These are phyloP conservation scores for Hawksworthiomyces lignivorus DNA, from an alignment of 2,329 filamentous ascomycete genomes.

Conservation along the genomic window DNA sequence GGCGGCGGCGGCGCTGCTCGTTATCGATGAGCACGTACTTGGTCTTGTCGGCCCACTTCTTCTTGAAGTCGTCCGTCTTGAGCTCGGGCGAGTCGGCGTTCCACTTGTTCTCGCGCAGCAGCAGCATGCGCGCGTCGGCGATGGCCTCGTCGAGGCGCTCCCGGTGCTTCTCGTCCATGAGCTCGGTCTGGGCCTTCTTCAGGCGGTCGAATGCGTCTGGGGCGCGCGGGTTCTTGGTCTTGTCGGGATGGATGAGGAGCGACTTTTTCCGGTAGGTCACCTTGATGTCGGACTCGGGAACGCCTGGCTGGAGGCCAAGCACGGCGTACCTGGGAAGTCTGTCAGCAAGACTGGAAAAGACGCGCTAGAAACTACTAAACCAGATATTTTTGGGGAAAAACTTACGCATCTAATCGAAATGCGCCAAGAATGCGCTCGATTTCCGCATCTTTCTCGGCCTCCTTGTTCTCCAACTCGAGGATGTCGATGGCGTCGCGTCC, in stretches of 20 bases:
- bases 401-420: slow-evolving; percentile 63
- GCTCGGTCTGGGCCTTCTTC: slow-evolving; percentile 84
- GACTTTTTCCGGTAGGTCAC: slow-evolving; percentile 91
- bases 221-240: slow-evolving; percentile 82
- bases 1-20: slow-evolving; percentile 73
- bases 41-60: slow-evolving; percentile 84
- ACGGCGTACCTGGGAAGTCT: slow-evolving; percentile 65
- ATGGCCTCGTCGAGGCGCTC: slow-evolving; percentile 86
- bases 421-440: slow-evolving; percentile 90
- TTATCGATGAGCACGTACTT: slow-evolving; percentile 87
- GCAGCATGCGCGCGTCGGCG: slow-evolving; percentile 86
- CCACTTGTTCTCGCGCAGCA: slow-evolving; percentile 92
- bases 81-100: slow-evolving; percentile 82
- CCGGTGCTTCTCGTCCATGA: slow-evolving; percentile 92
- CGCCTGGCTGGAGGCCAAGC: slow-evolving; percentile 88
- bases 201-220: slow-evolving; percentile 95
- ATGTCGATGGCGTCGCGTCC: slow-evolving; percentile 62
- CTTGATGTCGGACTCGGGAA: slow-evolving; percentile 95
- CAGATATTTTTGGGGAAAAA: too few relatives aligned
- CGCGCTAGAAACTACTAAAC: not conserved
- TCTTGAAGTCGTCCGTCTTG: slow-evolving; percentile 73
- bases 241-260: slow-evolving; percentile 97
- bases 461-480: slow-evolving; percentile 77
- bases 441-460: slow-evolving; percentile 93
- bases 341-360: not conserved